These are phyloP conservation scores for Spatholobus suberectus DNA, from an alignment of 306 rosid species.

Conservation along the genomic window DNA sequence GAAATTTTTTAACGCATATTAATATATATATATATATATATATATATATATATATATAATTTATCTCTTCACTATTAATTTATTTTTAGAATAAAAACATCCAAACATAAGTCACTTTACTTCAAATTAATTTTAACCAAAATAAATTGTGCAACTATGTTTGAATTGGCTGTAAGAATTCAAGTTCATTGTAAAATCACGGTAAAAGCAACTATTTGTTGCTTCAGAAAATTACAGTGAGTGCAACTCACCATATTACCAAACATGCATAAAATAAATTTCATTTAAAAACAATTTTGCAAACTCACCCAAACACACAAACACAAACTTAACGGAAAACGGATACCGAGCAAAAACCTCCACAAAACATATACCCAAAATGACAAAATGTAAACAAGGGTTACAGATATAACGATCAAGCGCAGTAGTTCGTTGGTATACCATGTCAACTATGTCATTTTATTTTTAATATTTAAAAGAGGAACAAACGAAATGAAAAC, in stretches of 20 bases:
- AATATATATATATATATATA: too few species aligned
- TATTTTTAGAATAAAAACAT: background rate
- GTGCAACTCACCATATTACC: too few species aligned
- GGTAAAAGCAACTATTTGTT: too few species aligned
- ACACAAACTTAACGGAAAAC: background rate
- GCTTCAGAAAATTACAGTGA: too few species aligned
- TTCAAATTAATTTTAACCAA: background rate
- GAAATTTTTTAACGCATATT: too few species aligned
- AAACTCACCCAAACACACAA: background rate
- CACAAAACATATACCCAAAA: background rate
- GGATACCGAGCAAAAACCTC: background rate
- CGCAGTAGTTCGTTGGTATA: background rate
- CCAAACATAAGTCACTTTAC: background rate
- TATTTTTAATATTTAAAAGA: background rate
- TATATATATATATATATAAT: too few species aligned
- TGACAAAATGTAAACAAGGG: too few species aligned
- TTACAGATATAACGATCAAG: background rate
- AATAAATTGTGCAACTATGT: too few species aligned
- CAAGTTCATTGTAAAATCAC: too few species aligned
- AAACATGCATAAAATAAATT: background rate
- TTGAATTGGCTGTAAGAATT: too few species aligned
- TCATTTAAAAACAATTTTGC: background rate
- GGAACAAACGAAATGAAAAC: background rate
- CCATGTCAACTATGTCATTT: background rate
- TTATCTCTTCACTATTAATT: background rate